These are phyloP conservation scores for Ormosia semicastrata DNA, from an alignment of 306 rosid genomes.

Conservation along the genomic window DNA sequence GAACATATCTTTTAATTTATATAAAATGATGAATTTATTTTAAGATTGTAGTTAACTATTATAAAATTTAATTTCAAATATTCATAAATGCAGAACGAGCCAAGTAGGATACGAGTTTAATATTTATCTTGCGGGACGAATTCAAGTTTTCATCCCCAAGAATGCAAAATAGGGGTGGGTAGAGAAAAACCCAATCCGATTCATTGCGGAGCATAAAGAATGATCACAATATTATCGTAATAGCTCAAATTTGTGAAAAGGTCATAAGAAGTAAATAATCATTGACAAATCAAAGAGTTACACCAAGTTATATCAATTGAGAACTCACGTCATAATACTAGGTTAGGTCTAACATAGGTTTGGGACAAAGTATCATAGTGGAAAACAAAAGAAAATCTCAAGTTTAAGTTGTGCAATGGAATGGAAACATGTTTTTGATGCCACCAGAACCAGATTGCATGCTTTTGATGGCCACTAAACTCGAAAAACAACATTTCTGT, in stretches of 20 bases:
- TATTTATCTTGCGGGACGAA: too few relatives aligned
- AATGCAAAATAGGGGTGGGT: too few relatives aligned
- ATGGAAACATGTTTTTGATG: background rate
- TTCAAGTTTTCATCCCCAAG: too few relatives aligned
- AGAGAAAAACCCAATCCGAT: too few relatives aligned
- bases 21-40: too few relatives aligned
- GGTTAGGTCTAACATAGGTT: constrained; percentile 8
- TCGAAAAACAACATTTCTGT: background rate
- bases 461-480: constrained; percentile 9
- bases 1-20: too few relatives aligned
- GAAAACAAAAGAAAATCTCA: constrained; percentile 1
- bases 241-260: background rate
- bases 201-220: background rate
- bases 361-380: background rate
- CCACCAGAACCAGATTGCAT: background rate
- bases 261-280: background rate
- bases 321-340: background rate
- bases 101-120: too few relatives aligned
- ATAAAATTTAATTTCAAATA: too few relatives aligned
- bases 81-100: too few relatives aligned
- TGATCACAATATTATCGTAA: background rate
- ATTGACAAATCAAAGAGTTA: background rate
- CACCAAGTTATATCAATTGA: background rate
- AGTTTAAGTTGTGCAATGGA: background rate
- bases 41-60: too few relatives aligned